Percentiles rank a stretch among this genome's conserved stretches.
Evolutionary conservation across 176 grass and related monocot species (phyloP).

Genomic region (Oryza meyeriana): DNA sequence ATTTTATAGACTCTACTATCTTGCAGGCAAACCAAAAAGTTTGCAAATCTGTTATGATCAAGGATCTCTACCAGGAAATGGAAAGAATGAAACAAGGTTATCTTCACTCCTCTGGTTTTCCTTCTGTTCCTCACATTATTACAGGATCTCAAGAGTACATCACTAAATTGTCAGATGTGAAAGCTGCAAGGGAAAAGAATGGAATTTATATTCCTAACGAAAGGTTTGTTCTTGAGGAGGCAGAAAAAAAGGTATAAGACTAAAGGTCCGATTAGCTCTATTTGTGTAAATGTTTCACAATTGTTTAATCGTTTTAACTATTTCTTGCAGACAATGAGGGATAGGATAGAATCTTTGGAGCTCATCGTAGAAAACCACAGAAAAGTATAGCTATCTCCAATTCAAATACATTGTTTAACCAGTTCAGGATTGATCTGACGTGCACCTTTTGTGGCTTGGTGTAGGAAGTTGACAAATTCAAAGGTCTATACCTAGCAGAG

Average conservation of each 20-base stretch:
- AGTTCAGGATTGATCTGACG: slow-evolving; percentile 16
- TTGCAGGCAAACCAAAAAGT: slow-evolving; percentile 75
- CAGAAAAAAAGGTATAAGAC: slow-evolving; percentile 69
- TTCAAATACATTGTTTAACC: neutral
- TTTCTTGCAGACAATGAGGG: slow-evolving; percentile 58
- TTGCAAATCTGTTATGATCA: slow-evolving; percentile 66
- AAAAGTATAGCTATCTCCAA: slow-evolving; percentile 47
- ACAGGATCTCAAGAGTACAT: slow-evolving; percentile 31
- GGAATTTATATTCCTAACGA: slow-evolving; percentile 83
- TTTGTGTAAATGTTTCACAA: slow-evolving; percentile 9
- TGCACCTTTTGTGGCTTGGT: slow-evolving; percentile 28
- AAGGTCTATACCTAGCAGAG: slow-evolving; percentile 54
- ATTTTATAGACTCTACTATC: slow-evolving; percentile 22
- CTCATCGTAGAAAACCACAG: slow-evolving; percentile 46
- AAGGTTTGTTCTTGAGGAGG: slow-evolving; percentile 65
- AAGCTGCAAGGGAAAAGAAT: slow-evolving; percentile 81
- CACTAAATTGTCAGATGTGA: slow-evolving; percentile 58
- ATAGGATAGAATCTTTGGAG: slow-evolving; percentile 62
- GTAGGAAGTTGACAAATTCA: slow-evolving; percentile 64
- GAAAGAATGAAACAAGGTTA: slow-evolving; percentile 91
- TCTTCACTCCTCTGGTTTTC: slow-evolving; percentile 6
- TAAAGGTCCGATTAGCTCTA: slow-evolving; percentile 26
- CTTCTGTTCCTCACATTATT: slow-evolving; percentile 11
- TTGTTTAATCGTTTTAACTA: neutral
- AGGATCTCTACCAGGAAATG: slow-evolving; percentile 82